Evolutionary conservation across 1,284 basidiomycete genomes (phyloP).

Genomic region (Cryptococcus jaspeensis): DNA sequence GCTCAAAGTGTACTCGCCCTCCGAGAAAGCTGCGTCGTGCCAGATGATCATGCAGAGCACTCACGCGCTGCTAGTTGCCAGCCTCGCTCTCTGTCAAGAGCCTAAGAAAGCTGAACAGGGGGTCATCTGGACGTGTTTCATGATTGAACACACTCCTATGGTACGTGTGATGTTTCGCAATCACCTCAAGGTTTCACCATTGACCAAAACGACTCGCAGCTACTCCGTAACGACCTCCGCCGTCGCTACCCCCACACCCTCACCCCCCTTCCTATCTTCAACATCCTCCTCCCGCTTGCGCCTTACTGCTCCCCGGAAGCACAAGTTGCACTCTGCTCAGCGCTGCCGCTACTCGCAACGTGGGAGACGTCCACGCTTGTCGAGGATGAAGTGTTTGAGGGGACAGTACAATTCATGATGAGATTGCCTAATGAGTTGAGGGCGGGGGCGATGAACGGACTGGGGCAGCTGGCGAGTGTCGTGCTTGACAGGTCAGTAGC

Average conservation of each 20-base stretch:
- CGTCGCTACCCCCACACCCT: conserved; percentile 22
- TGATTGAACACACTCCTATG: conserved; percentile 36
- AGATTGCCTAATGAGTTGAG: conserved; percentile 1
- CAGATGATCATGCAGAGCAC: conserved; percentile 30
- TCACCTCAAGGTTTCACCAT: neutral
- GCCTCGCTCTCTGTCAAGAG: conserved; percentile 22
- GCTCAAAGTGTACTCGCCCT: conserved; percentile 29
- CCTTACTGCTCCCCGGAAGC: conserved; percentile 7
- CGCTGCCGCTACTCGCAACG: conserved; percentile 33
- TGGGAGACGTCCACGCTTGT: conserved; percentile 31
- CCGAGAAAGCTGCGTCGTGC: conserved; percentile 23
- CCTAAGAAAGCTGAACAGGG: conserved; percentile 17
- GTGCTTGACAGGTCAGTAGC: conserved; percentile 25
- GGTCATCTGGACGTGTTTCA: conserved; percentile 34
- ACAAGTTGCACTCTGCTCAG: conserved; percentile 23
- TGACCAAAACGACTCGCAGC: conserved; percentile 9
- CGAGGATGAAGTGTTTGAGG: conserved; percentile 8
- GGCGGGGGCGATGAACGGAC: conserved; percentile 18
- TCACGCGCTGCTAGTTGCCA: conserved; percentile 28
- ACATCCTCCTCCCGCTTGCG: conserved; percentile 16
- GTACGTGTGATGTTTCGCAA: conserved; percentile 14
- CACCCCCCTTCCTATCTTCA: conserved; percentile 22
- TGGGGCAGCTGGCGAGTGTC: conserved; percentile 28
- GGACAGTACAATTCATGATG: conserved; percentile 28
- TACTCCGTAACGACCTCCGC: conserved; percentile 28